These are phyloP conservation scores for Talaromyces marneffei DNA, from an alignment of 2,329 filamentous ascomycete genomes.

Conservation along the genomic window DNA sequence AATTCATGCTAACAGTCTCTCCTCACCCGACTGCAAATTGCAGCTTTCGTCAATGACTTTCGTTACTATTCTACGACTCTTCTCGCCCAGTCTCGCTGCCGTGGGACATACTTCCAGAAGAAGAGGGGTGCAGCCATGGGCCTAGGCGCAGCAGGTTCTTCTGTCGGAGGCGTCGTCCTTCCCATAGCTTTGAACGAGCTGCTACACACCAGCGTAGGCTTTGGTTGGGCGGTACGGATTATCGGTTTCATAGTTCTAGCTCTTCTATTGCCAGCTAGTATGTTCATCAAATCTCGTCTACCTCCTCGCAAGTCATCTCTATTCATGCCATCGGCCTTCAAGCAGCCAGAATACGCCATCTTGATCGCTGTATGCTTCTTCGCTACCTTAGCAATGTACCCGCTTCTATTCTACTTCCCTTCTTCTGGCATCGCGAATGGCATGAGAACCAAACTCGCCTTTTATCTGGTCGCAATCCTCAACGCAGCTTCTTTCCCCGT, in stretches of 20 bases:
- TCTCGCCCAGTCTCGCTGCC: constrained; percentile 26
- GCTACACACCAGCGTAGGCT: constrained; percentile 50
- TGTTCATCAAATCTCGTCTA: constrained; percentile 21
- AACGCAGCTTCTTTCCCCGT: constrained; percentile 31
- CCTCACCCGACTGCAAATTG: not conserved
- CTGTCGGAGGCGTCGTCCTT: constrained; percentile 1
- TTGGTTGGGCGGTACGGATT: constrained; percentile 57
- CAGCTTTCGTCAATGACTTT: constrained; percentile 8
- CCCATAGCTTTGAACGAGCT: constrained; percentile 13
- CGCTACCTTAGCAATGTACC: constrained; percentile 24
- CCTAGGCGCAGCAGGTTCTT: constrained; percentile 46
- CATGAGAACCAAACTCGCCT: constrained; percentile 20
- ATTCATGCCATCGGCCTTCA: constrained; percentile 19
- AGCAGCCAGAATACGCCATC: constrained; percentile 19
- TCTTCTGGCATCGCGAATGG: constrained; percentile 21
- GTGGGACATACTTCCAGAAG: constrained; percentile 50
- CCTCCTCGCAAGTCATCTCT: constrained; percentile 29
- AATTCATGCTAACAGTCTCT: constrained; percentile 1
- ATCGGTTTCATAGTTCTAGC: constrained; percentile 39
- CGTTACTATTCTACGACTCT: not conserved
- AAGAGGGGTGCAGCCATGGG: constrained; percentile 50
- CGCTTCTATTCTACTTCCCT: constrained; percentile 29
- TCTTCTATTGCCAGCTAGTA: constrained; percentile 33
- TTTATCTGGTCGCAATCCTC: constrained; percentile 27
- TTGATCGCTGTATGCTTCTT: constrained; percentile 21